phyloP scores from a whole-genome alignment of 2,329 filamentous ascomycete species.

The Cercospora canescens region DNA sequence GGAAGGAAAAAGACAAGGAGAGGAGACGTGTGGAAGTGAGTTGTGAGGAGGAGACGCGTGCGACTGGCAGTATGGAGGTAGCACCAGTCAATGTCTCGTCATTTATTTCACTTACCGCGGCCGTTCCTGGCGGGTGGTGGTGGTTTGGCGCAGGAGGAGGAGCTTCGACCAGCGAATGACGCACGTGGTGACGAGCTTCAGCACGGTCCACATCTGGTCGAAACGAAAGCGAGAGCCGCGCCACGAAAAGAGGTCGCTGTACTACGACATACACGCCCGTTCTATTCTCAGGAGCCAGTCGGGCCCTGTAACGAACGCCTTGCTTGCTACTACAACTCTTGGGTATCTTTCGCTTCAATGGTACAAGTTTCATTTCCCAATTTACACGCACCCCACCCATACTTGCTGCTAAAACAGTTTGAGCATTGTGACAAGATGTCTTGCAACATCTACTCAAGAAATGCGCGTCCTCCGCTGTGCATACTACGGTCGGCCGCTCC shows the following conservation, averaged over 20 bases:
- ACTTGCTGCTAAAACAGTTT: background rate
- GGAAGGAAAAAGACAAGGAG: background rate
- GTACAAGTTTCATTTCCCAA: background rate
- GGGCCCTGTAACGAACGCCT: background rate
- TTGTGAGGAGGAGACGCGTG: background rate
- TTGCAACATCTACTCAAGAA: background rate
- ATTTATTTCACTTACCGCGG: background rate
- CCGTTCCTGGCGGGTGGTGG: background rate
- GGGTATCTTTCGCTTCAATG: background rate
- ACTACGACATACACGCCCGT: background rate
- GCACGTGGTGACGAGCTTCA: conserved; percentile 2
- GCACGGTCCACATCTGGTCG: background rate
- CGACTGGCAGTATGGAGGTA: too few species aligned
- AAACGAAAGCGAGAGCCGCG: background rate
- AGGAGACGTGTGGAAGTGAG: background rate
- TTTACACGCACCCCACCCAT: background rate
- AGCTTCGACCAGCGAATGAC: conserved; percentile 3
- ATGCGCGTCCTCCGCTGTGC: background rate
- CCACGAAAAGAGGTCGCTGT: background rate
- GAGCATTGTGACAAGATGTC: too few species aligned
- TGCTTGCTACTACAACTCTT: background rate
- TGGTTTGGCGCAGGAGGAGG: background rate
- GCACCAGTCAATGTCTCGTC: background rate
- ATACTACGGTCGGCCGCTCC: conserved; percentile 22
- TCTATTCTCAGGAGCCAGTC: background rate